Evolutionary conservation across 2,329 filamentous ascomycete genomes (phyloP).

Genomic region (Alternaria longipes): DNA sequence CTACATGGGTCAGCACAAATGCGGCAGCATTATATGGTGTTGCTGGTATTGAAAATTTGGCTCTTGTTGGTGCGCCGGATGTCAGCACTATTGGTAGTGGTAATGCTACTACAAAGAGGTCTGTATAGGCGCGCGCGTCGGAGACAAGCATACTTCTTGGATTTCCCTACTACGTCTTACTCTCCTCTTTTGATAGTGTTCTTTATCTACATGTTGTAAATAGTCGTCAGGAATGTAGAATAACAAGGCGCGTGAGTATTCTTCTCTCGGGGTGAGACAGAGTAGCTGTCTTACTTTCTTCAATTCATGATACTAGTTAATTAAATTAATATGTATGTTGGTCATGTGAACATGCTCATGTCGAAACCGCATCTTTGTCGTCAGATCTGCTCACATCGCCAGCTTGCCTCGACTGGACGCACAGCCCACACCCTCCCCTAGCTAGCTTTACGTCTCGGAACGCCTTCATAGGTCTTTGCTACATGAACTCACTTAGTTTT

Average conservation of each 20-base stretch:
- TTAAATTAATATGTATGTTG: background rate
- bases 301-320: background rate
- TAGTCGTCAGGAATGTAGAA: background rate
- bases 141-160: background rate
- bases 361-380: background rate
- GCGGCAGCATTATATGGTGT: slow-evolving; percentile 66
- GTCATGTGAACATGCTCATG: background rate
- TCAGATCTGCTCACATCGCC: background rate
- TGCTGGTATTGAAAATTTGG: slow-evolving; percentile 65
- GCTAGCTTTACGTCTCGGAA: background rate
- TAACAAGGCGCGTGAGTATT: background rate
- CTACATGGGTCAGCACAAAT: slow-evolving; percentile 66
- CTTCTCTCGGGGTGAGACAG: background rate
- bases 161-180: too few species aligned
- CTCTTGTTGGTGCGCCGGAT: slow-evolving; percentile 45
- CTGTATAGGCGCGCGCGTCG: background rate
- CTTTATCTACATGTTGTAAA: background rate
- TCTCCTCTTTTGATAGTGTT: background rate
- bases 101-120: slow-evolving; percentile 18
- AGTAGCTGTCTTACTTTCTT: background rate
- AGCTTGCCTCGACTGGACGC: background rate
- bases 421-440: background rate
- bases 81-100: slow-evolving; percentile 19
- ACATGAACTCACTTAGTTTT: slow-evolving; percentile 12
- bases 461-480: background rate